phyloP scores from a whole-genome alignment of 108 stramenopile genomes.

The Cyclotella kingstonii region DNA sequence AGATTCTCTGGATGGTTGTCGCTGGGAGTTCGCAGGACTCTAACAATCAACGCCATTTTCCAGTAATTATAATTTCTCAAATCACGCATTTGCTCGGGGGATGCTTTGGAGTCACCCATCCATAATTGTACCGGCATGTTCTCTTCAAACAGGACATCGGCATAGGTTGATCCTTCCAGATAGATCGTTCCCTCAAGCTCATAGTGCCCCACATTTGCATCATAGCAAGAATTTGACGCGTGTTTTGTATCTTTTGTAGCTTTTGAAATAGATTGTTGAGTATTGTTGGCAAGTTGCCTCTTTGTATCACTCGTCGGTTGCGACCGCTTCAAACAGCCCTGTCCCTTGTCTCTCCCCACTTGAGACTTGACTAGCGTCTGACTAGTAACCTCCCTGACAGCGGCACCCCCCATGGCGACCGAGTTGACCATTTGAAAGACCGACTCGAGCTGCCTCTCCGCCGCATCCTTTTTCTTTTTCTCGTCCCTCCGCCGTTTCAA shows the following conservation, averaged over 20 bases:
- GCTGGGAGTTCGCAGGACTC: conserved; percentile 7
- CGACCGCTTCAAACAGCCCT: too few relatives aligned
- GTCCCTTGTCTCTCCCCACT: too few relatives aligned
- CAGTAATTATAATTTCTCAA: conserved; percentile 50
- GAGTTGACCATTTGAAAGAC: conserved; percentile 57
- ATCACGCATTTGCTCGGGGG: conserved; percentile 49
- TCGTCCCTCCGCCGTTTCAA: conserved; percentile 53
- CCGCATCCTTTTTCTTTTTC: conserved; percentile 56
- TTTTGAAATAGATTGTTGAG: too few relatives aligned
- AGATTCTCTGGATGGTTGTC: too few relatives aligned
- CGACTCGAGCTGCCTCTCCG: conserved; percentile 48
- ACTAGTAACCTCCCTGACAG: too few relatives aligned
- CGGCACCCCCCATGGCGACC: conserved; percentile 10
- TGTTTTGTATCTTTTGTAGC: too few relatives aligned
- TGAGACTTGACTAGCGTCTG: too few relatives aligned
- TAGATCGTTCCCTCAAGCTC: conserved; percentile 53
- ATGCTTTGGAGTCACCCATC: conserved; percentile 55
- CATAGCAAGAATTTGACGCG: too few relatives aligned
- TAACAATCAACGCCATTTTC: conserved; percentile 65
- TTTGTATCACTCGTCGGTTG: background rate
- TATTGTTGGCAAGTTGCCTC: too few relatives aligned
- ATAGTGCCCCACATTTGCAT: conserved; percentile 48
- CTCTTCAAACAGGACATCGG: conserved; percentile 55
- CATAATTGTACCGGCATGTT: conserved; percentile 86
- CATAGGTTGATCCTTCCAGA: conserved; percentile 64